Percentiles rank a stretch among this genome's conserved stretches.
These are phyloP conservation scores for Sisymbrium irio DNA, from an alignment of 345 rosid species.

Conservation along the genomic window DNA sequence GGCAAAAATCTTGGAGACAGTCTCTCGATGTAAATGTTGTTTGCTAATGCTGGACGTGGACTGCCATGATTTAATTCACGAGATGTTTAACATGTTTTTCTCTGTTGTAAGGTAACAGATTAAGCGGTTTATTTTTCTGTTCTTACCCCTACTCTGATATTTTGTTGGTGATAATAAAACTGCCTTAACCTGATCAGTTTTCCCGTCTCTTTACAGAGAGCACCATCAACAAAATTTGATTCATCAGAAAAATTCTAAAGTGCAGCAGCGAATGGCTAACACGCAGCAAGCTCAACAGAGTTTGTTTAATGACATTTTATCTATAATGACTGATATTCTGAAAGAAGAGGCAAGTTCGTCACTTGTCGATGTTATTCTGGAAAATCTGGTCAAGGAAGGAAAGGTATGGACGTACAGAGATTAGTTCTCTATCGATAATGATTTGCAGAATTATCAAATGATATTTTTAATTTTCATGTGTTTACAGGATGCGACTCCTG, in stretches of 20 bases:
- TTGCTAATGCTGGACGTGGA: conserved; percentile 73
- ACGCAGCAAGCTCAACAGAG: conserved; percentile 38
- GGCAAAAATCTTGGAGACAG: conserved; percentile 74
- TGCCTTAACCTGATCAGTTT: conserved; percentile 8
- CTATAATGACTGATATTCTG: conserved; percentile 60
- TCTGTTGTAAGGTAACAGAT: conserved; percentile 63
- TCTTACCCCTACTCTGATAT: neutral
- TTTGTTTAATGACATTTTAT: conserved; percentile 58
- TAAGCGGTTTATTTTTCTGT: neutral
- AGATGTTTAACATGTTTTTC: conserved; percentile 77
- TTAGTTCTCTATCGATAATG: neutral
- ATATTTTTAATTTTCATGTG: neutral
- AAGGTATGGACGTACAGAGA: conserved; percentile 41
- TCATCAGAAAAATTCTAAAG: conserved; percentile 21
- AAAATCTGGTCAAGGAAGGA: conserved; percentile 67
- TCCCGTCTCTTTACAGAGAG: conserved; percentile 47
- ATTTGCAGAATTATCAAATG: conserved; percentile 8
- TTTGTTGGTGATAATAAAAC: neutral
- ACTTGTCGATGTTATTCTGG: conserved; percentile 56
- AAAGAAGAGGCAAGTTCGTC: conserved; percentile 64
- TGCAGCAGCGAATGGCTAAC: conserved; percentile 30
- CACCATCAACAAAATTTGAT: conserved; percentile 49
- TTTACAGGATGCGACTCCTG: conserved; percentile 51
- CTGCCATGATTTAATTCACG: conserved; percentile 58
- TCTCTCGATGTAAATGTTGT: conserved; percentile 69